Conservation (phyloP, 371 early-diverging fungal species). For the Syncephalastrum contaminatum region DNA sequence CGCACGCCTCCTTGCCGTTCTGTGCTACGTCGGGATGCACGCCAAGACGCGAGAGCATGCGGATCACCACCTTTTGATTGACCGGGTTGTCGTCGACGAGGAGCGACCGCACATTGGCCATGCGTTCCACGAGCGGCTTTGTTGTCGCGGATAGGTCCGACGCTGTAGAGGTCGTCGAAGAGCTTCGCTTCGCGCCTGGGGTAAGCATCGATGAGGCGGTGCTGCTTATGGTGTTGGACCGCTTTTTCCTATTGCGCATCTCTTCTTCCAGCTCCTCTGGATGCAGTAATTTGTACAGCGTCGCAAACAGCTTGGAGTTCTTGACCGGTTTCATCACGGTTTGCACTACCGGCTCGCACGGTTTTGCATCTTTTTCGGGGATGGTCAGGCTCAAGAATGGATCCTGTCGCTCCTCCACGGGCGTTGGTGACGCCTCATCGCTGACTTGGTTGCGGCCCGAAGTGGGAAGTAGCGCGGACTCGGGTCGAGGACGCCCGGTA, state of each 20-base stretch:
- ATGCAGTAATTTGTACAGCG: slow-evolving; percentile 6
- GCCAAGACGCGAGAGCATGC: slow-evolving; percentile 31
- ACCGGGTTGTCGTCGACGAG: slow-evolving; percentile 59
- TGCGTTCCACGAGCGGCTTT: neutral
- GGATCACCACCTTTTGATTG: slow-evolving; percentile 46
- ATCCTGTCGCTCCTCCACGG: slow-evolving; percentile 1
- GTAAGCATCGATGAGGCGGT: neutral
- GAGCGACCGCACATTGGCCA: slow-evolving; percentile 15
- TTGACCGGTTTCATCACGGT: slow-evolving; percentile 17
- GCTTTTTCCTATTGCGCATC: neutral
- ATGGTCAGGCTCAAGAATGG: slow-evolving; percentile 1
- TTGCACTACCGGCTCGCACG: neutral
- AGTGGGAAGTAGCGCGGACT: too few relatives aligned
- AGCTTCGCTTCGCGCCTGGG: neutral
- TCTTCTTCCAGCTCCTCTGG: neutral
- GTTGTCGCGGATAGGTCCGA: neutral
- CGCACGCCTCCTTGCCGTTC: slow-evolving; percentile 48
- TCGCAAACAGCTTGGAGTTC: slow-evolving; percentile 11
- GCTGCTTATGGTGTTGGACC: slow-evolving; percentile 6
- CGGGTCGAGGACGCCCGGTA: too few relatives aligned
- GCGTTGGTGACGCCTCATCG: slow-evolving; percentile 5
- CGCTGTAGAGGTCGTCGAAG: slow-evolving; percentile 1
- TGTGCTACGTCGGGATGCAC: slow-evolving; percentile 25
- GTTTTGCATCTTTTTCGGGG: too few relatives aligned
- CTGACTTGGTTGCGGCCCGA: neutral